Percentiles rank a stretch among this genome's conserved stretches.
These are phyloP conservation scores for Capsicum rhomboideum DNA, from an alignment of 257 asterid species.

Conservation along the genomic window DNA sequence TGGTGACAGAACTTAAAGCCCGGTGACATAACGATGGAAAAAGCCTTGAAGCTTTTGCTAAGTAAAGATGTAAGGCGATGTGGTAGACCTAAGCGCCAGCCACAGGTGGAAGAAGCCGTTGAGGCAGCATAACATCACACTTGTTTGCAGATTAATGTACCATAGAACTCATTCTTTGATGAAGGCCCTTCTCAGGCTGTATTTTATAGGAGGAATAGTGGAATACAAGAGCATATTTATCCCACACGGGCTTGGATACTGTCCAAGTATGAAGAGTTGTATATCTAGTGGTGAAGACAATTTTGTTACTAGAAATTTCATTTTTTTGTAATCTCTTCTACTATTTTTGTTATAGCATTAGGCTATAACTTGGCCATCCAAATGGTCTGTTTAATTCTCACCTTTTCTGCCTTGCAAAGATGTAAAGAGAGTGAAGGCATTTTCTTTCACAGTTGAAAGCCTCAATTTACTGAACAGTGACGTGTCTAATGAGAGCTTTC, in stretches of 20 bases:
- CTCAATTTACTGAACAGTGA: background rate
- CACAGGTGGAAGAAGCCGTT: slow-evolving; percentile 22
- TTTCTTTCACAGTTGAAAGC: background rate
- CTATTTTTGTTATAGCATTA: background rate
- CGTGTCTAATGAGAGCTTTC: background rate
- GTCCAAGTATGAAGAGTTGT: background rate
- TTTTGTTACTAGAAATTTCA: background rate
- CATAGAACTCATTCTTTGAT: background rate
- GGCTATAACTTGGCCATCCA: background rate
- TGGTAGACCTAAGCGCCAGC: slow-evolving; percentile 56
- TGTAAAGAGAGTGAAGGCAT: background rate
- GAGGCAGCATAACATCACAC: slow-evolving; percentile 19
- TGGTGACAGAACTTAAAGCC: slow-evolving; percentile 49
- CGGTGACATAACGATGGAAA: slow-evolving; percentile 51
- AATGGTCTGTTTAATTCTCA: background rate
- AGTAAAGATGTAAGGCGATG: slow-evolving; percentile 47
- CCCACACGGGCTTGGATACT: background rate
- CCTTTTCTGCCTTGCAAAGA: background rate
- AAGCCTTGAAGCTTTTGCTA: slow-evolving; percentile 50
- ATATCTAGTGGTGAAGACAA: background rate
- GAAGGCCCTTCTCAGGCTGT: slow-evolving; percentile 1
- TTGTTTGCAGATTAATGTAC: background rate
- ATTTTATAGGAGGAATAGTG: background rate
- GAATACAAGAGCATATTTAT: background rate
- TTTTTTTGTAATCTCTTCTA: background rate